phyloP scores from a whole-genome alignment of 495 filamentous ascomycete genomes.

The Penicillium salamii region DNA sequence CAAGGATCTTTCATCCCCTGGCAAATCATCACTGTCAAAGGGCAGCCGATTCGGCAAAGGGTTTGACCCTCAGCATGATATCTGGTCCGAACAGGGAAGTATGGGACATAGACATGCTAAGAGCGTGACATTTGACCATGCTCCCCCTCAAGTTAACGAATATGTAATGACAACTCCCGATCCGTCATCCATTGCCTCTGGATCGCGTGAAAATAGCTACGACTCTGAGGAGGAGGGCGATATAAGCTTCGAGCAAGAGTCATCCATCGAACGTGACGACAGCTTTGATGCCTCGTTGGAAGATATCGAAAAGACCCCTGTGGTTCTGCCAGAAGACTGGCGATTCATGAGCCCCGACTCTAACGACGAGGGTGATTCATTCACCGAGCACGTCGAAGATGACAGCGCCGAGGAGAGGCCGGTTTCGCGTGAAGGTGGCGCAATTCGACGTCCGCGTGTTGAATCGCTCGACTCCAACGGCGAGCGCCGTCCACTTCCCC shows the following conservation, averaged over 20 bases:
- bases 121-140: constrained; percentile 93
- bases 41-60: constrained; percentile 63
- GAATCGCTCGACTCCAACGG: constrained; percentile 70
- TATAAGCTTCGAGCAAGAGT: constrained; percentile 67
- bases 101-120: constrained; percentile 79
- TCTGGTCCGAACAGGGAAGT: constrained; percentile 61
- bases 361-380: constrained; percentile 66
- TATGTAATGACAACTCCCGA: constrained; percentile 98
- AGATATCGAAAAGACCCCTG: constrained; percentile 93
- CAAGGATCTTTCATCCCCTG: constrained; percentile 73
- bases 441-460: constrained; percentile 45
- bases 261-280: constrained; percentile 70
- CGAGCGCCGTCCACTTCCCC: constrained; percentile 74
- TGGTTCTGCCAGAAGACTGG: constrained; percentile 96
- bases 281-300: constrained; percentile 93
- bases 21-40: constrained; percentile 78
- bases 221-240: constrained; percentile 77
- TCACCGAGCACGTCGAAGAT: constrained; percentile 59
- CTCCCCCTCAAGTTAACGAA: constrained; percentile 90
- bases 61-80: constrained; percentile 67
- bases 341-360: constrained; percentile 67
- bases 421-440: constrained; percentile 32
- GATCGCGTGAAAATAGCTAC: constrained; percentile 86
- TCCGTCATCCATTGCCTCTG: constrained; percentile 81
- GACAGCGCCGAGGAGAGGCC: constrained; percentile 52